A percentile compares a stretch with the other conserved stretches of the same genome.
phyloP scores from a whole-genome alignment of 2,329 filamentous ascomycete species.

The Paraconiothyrium sp. region DNA sequence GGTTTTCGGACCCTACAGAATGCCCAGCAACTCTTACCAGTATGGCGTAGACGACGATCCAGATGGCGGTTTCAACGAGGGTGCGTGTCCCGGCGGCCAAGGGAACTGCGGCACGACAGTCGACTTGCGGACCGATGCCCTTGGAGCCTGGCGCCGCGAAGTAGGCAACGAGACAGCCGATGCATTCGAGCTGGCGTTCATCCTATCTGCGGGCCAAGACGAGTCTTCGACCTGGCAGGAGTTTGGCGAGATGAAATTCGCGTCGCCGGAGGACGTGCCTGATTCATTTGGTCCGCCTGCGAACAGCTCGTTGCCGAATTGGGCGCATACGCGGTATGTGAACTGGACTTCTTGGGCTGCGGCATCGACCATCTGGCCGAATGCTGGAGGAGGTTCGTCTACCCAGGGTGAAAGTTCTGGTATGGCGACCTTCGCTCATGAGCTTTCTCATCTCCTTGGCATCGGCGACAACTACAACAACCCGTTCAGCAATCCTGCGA shows the following conservation, averaged over 20 bases:
- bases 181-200: constrained; percentile 63
- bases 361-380: constrained; percentile 63
- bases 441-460: constrained; percentile 60
- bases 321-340: constrained; percentile 62
- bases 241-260: constrained; percentile 65
- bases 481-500: constrained; percentile 57
- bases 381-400: constrained; percentile 62
- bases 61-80: constrained; percentile 56
- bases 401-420: constrained; percentile 65
- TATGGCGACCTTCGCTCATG: constrained; percentile 64
- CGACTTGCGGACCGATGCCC: constrained; percentile 60
- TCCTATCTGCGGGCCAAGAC: constrained; percentile 64
- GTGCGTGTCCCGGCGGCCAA: constrained; percentile 55
- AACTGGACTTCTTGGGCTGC: constrained; percentile 64
- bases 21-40: constrained; percentile 60
- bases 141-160: constrained; percentile 61
- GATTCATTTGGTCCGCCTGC: constrained; percentile 61
- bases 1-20: constrained; percentile 61
- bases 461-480: constrained; percentile 66
- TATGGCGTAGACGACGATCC: constrained; percentile 59
- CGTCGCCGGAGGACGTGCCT: constrained; percentile 58
- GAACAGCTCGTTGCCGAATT: constrained; percentile 56
- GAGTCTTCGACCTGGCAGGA: constrained; percentile 67
- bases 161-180: constrained; percentile 61
- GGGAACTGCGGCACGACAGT: constrained; percentile 53